phyloP scores from a whole-genome alignment of 805 yeast species.

The Lipomyces spencermartinsiae region DNA sequence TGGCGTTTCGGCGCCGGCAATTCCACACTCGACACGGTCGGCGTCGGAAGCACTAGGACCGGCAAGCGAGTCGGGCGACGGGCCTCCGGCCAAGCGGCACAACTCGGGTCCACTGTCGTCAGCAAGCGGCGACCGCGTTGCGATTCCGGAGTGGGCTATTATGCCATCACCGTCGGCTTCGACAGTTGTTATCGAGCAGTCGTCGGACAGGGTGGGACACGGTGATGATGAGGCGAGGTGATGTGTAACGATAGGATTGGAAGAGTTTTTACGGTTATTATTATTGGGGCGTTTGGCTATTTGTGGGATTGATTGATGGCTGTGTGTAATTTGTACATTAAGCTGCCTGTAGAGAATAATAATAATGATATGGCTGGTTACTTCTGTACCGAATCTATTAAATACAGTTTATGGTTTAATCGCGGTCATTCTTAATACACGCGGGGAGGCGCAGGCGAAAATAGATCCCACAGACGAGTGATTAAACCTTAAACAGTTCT shows the following conservation, averaged over 20 bases:
- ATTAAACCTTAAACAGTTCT: too few relatives aligned
- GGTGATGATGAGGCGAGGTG: neutral
- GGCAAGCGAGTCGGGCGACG: neutral
- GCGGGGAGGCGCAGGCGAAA: too few relatives aligned
- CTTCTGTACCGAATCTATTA: too few relatives aligned
- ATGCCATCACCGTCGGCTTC: neutral
- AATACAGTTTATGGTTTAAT: too few relatives aligned
- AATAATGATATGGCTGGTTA: too few relatives aligned
- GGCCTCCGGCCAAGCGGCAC: constrained; percentile 4
- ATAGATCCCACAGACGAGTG: too few relatives aligned
- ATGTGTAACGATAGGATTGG: neutral
- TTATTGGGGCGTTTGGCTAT: neutral
- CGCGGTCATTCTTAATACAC: too few relatives aligned
- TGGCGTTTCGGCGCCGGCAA: neutral
- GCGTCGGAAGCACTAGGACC: neutral
- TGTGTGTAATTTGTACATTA: neutral
- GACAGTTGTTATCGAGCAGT: constrained; percentile 1
- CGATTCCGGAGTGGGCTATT: neutral
- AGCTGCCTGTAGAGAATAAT: neutral
- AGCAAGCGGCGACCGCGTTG: neutral
- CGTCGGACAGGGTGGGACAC: neutral
- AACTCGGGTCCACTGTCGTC: neutral
- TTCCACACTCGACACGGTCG: neutral
- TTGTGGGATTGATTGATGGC: neutral
- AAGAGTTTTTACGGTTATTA: neutral